Conservation (phyloP, 306 rosid species). For the Herpetospermum pedunculosum region DNA sequence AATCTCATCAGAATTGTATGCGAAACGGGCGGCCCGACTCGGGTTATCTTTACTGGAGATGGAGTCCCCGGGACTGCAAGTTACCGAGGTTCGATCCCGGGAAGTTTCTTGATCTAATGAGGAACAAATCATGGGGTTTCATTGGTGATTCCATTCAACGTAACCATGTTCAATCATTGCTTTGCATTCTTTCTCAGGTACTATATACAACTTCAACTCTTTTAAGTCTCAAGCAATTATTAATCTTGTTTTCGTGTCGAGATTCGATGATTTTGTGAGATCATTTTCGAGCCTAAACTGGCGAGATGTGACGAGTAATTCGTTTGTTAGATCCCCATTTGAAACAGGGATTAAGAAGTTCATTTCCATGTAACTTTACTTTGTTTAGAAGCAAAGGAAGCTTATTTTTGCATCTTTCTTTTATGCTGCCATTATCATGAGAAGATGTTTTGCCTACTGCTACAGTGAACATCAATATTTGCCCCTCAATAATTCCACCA, state of each 20-base stretch:
- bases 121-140: constrained; percentile 54
- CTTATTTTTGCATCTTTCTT: neutral
- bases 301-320: neutral
- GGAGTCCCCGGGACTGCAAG: constrained; percentile 58
- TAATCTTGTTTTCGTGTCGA: neutral
- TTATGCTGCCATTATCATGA: neutral
- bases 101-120: constrained; percentile 55
- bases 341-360: neutral
- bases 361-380: neutral
- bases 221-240: neutral
- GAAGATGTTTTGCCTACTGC: neutral
- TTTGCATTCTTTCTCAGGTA: constrained; percentile 79
- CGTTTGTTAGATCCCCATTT: neutral
- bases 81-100: constrained; percentile 45
- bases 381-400: constrained; percentile 6
- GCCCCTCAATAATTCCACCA: neutral
- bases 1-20: constrained; percentile 71
- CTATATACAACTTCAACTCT: neutral
- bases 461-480: neutral
- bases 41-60: constrained; percentile 60
- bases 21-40: constrained; percentile 73
- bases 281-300: neutral
- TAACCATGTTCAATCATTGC: constrained; percentile 69
- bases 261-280: neutral
- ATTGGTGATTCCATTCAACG: constrained; percentile 79